Evolutionary conservation across 768 basidiomycete species (phyloP).

Genomic region (Daedaleopsis sinensis): DNA sequence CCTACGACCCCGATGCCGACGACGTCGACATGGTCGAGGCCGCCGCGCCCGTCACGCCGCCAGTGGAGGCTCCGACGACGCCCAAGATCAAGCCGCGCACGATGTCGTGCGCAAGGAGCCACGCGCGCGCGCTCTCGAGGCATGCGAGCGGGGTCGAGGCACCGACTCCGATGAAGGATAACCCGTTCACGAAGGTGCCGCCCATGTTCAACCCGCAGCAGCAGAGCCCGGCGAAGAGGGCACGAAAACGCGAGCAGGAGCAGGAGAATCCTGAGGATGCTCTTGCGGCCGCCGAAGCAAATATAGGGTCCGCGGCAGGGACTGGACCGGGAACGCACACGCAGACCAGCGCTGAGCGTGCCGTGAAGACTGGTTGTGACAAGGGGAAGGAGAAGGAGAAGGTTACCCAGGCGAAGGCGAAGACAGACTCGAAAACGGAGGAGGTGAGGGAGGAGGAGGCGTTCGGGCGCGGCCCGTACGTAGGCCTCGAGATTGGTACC

Average conservation of each 20-base stretch:
- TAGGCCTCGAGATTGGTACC: neutral
- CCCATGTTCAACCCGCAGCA: slow-evolving; percentile 8
- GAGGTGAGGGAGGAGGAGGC: neutral
- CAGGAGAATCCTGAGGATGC: no score
- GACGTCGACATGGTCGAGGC: slow-evolving; percentile 1
- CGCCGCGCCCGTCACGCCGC: slow-evolving; percentile 33
- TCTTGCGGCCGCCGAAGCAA: no score
- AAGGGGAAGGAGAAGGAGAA: slow-evolving; percentile 7
- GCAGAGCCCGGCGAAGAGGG: slow-evolving; percentile 14
- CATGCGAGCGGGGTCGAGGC: neutral
- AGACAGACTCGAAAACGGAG: neutral
- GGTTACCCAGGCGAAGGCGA: neutral
- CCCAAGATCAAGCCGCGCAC: slow-evolving; percentile 25
- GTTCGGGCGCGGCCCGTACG: neutral
- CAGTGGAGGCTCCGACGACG: slow-evolving; percentile 42
- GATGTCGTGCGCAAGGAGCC: slow-evolving; percentile 20
- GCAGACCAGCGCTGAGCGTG: no score
- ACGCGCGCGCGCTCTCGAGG: slow-evolving; percentile 1
- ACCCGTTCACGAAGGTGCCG: slow-evolving; percentile 18
- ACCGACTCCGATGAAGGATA: slow-evolving; percentile 8
- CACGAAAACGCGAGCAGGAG: neutral
- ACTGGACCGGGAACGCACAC: no score
- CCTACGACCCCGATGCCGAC: slow-evolving; percentile 6
- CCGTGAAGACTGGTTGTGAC: no score
- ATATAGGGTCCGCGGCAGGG: no score